A percentile compares a stretch with the other conserved stretches of the same genome.
Evolutionary conservation across 2,329 filamentous ascomycete species (phyloP).

Genomic region (Trichoderma afroharzianum): DNA sequence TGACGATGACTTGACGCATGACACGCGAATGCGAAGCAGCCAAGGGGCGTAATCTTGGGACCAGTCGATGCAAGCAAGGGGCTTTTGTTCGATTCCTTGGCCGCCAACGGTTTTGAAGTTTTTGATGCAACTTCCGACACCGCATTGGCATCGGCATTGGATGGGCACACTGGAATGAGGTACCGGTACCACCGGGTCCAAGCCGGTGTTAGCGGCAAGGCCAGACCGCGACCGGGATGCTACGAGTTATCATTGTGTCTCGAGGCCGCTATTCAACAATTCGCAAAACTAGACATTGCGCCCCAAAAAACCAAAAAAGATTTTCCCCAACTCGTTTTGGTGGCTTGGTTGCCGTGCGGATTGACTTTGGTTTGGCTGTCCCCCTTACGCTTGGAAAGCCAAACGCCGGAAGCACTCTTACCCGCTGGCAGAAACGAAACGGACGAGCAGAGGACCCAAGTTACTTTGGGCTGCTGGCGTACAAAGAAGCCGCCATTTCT

Average conservation of each 20-base stretch:
- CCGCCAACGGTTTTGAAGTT: not conserved
- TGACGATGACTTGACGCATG: not conserved
- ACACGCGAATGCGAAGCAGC: not conserved
- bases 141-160: not conserved
- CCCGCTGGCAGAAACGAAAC: not conserved
- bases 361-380: not conserved
- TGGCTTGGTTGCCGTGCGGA: slow-evolving; percentile 13
- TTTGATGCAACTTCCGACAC: not conserved
- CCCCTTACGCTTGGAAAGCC: slow-evolving; percentile 1
- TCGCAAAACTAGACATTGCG: slow-evolving; percentile 13
- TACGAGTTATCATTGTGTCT: slow-evolving; percentile 9
- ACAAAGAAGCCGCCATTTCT: not conserved
- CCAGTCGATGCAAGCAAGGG: not conserved
- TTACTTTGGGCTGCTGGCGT: not conserved
- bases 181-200: slow-evolving; percentile 15
- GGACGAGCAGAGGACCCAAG: not conserved
- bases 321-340: slow-evolving; percentile 21
- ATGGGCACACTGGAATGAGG: slow-evolving; percentile 12
- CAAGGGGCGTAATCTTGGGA: not conserved
- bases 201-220: slow-evolving; percentile 7
- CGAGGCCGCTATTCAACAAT: slow-evolving; percentile 20
- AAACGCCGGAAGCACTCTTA: slow-evolving; percentile 1
- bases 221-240: slow-evolving; percentile 14
- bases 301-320: slow-evolving; percentile 17
- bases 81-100: not conserved